Conservation (phyloP, 139 green algal genomes). For the Haematococcus sp. region DNA sequence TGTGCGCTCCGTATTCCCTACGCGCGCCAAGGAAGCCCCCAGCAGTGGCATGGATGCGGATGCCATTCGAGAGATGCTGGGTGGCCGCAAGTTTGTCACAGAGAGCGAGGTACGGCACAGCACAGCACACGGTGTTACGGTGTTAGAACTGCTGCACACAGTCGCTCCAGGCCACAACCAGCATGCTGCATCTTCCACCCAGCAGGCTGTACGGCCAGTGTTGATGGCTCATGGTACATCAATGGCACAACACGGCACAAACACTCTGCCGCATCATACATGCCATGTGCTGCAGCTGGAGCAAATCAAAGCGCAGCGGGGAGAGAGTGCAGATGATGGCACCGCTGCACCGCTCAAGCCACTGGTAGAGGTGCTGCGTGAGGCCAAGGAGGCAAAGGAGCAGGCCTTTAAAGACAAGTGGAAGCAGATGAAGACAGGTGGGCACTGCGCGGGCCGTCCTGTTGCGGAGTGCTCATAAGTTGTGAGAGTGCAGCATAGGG, state of each 20-base stretch:
- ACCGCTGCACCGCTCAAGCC: constrained; percentile 56
- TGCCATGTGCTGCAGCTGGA: constrained; percentile 43
- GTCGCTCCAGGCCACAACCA: too few species aligned
- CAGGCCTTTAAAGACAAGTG: constrained; percentile 71
- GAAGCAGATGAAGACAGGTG: constrained; percentile 77
- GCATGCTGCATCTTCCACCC: too few species aligned
- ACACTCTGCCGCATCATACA: background rate
- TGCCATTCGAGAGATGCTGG: constrained; percentile 48
- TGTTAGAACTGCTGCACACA: too few species aligned
- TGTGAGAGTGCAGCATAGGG: background rate
- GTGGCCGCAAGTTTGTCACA: constrained; percentile 65
- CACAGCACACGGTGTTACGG: background rate
- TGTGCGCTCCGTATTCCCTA: constrained; percentile 67
- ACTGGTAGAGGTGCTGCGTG: constrained; percentile 66
- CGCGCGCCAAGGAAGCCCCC: constrained; percentile 18
- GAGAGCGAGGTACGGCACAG: constrained; percentile 61
- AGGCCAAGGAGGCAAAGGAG: constrained; percentile 77
- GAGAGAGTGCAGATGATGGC: constrained; percentile 51
- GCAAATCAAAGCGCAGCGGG: constrained; percentile 47
- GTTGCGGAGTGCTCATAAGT: background rate
- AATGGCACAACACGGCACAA: background rate
- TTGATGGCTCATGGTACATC: background rate
- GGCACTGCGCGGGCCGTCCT: background rate
- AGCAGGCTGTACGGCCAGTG: background rate
- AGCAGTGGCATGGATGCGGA: constrained; percentile 19